Evolutionary conservation across 768 basidiomycete species (phyloP), one percentile per base, ranked within the genome.

Genomic region (Trametes sanguinea): DNA sequence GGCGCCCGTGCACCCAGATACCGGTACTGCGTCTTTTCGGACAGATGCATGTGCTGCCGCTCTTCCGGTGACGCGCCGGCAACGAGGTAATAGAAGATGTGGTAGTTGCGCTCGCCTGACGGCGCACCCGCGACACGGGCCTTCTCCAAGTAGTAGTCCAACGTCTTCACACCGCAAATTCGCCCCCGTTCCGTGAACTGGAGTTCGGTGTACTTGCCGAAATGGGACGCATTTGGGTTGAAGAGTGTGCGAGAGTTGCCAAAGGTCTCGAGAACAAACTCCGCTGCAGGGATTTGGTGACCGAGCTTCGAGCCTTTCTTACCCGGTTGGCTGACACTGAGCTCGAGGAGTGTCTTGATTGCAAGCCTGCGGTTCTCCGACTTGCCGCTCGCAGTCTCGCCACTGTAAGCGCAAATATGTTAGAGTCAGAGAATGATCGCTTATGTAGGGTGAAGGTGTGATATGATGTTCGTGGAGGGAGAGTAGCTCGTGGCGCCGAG

Each of bases 161-260:
- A 86, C 0, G 94, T 95, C 75, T 98, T 98, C 72, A 94, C 79
- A 64, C 97, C 97, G 48, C 81, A 87, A 0, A 98, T 77, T 3
- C 95, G 83, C 6, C 95, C 95, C 22, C 91, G 88, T 37, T 98
- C 95, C 54, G 85, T 92, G 78, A 98, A 98, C 75, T 98, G 97
- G 0, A 99, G 83, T 71, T 99, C 97, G 47, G 95, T 97, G 74
- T 99, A 99, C 74, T 96, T 95, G 58, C 96, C 97, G 72, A 96
- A 97, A 51, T 94, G 89, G 33, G 97, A 98, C 13, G 96, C 95
- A 70, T 97, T 97, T 50, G 92, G 84, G 71, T 98, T 97, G 77
- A 92, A 89, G 57, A 94, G 84, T 1, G 94, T 94, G 61, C 92
- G 89, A 17, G 95, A 92, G 68, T 92, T 90, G 14, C 96, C 96